phyloP scores from a whole-genome alignment of 371 early-diverging fungal species.

The Mortierella sp. region DNA sequence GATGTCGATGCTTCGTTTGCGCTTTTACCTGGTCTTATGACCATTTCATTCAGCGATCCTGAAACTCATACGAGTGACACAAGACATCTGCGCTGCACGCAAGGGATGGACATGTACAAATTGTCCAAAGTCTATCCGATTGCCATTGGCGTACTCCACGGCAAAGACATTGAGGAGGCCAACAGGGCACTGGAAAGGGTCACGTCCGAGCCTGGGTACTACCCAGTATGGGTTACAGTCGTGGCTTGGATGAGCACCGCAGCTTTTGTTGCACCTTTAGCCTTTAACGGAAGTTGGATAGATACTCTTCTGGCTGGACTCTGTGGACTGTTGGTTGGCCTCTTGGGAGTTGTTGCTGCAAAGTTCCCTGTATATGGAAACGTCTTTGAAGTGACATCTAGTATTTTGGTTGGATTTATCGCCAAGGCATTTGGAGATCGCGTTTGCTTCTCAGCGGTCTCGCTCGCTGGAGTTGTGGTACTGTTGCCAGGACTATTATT shows the following conservation, averaged over 20 bases:
- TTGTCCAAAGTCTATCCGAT: constrained; percentile 70
- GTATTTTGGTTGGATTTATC: constrained; percentile 65
- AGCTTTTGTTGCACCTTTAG: constrained; percentile 63
- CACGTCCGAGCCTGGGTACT: constrained; percentile 64
- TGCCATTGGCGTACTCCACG: constrained; percentile 65
- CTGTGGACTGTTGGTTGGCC: constrained; percentile 63
- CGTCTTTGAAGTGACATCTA: constrained; percentile 69
- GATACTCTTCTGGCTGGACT: constrained; percentile 64
- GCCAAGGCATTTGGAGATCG: constrained; percentile 60
- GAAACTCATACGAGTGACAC: constrained; percentile 85
- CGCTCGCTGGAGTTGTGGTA: constrained; percentile 65
- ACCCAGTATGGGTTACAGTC: constrained; percentile 64
- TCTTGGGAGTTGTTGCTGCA: constrained; percentile 63
- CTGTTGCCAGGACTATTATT: constrained; percentile 72
- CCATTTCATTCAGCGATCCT: constrained; percentile 79
- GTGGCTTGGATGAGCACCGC: constrained; percentile 68
- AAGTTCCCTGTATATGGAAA: constrained; percentile 67
- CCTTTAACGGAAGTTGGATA: constrained; percentile 65
- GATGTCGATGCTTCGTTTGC: constrained; percentile 80
- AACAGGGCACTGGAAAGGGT: constrained; percentile 66
- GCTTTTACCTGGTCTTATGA: constrained; percentile 81
- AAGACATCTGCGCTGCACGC: constrained; percentile 73
- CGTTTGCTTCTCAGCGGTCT: constrained; percentile 66
- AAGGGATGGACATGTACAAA: constrained; percentile 79
- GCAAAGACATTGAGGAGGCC: constrained; percentile 66